Evolutionary conservation across 495 filamentous ascomycete species (phyloP).

Genomic region (Hyaloscypha bicolor): DNA sequence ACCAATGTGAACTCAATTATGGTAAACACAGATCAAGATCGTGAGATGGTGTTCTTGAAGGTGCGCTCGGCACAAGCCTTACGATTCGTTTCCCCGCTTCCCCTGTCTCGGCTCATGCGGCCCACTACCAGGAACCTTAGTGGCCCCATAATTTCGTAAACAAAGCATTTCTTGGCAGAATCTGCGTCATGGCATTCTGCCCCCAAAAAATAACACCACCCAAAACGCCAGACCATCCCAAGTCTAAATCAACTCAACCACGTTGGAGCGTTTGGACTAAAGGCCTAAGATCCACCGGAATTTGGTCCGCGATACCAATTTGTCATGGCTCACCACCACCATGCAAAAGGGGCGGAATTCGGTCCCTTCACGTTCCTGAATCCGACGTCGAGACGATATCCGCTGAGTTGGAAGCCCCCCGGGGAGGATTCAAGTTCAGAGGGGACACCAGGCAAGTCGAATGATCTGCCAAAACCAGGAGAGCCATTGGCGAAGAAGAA

Average conservation of each 20-base stretch:
- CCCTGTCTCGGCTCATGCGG: background rate
- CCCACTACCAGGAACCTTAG: no score
- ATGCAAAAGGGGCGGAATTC: conserved; percentile 13
- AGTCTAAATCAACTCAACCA: background rate
- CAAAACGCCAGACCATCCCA: background rate
- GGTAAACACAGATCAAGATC: no score
- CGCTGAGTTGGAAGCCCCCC: conserved; percentile 6
- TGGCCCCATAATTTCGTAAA: background rate
- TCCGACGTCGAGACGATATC: conserved; percentile 44
- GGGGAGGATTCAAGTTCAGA: conserved; percentile 18
- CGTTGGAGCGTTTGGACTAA: background rate
- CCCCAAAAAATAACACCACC: background rate
- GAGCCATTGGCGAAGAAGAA: background rate
- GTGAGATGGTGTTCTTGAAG: no score
- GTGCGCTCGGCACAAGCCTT: no score
- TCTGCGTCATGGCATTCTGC: background rate
- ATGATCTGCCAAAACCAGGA: background rate
- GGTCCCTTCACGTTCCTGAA: conserved; percentile 54
- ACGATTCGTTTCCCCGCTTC: background rate
- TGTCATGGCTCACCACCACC: conserved; percentile 4
- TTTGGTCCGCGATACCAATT: background rate
- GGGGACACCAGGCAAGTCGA: background rate
- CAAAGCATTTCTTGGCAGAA: background rate
- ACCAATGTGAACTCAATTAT: no score
- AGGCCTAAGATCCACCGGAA: background rate